A percentile compares a stretch with the other conserved stretches of the same genome.
phyloP scores from a whole-genome alignment of 805 yeast genomes.

The Zygoascus ofunaensis region DNA sequence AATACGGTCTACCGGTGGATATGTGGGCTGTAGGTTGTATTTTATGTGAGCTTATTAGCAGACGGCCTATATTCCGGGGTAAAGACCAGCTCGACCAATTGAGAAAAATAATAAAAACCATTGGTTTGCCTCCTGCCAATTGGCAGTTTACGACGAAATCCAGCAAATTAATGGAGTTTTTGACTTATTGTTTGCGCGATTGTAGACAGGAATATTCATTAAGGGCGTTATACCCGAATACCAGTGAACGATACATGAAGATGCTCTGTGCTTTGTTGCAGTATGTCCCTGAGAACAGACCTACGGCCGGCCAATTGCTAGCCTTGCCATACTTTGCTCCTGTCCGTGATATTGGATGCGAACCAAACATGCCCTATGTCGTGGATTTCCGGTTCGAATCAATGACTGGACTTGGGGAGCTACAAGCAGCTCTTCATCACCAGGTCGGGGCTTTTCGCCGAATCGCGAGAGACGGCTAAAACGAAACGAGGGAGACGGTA shows the following conservation, averaged over 20 bases:
- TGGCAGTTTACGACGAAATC: neutral
- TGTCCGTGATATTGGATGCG: slow-evolving; percentile 49
- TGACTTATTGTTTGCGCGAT: neutral
- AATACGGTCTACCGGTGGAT: slow-evolving; percentile 65
- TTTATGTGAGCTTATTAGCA: slow-evolving; percentile 70
- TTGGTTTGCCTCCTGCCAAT: slow-evolving; percentile 56
- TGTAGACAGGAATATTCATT: neutral
- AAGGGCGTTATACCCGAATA: slow-evolving; percentile 49
- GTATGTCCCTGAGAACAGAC: slow-evolving; percentile 56
- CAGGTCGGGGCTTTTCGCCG: neutral
- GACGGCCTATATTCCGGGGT: slow-evolving; percentile 76
- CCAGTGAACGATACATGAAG: slow-evolving; percentile 39
- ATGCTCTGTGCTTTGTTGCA: slow-evolving; percentile 46
- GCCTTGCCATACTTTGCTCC: slow-evolving; percentile 45
- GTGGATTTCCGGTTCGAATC: slow-evolving; percentile 66
- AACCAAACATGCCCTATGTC: slow-evolving; percentile 33
- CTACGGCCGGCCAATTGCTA: slow-evolving; percentile 47
- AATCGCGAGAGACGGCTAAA: neutral
- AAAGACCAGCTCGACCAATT: slow-evolving; percentile 63
- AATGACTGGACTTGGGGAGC: neutral
- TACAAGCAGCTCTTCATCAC: neutral
- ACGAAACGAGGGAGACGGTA: neutral
- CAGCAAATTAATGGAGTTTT: neutral
- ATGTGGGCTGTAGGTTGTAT: slow-evolving; percentile 95
- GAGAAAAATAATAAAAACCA: slow-evolving; percentile 51